A percentile compares a stretch with the other conserved stretches of the same genome.
These are phyloP conservation scores for Mycena vitilis DNA, from an alignment of 768 basidiomycete species.

Conservation along the genomic window DNA sequence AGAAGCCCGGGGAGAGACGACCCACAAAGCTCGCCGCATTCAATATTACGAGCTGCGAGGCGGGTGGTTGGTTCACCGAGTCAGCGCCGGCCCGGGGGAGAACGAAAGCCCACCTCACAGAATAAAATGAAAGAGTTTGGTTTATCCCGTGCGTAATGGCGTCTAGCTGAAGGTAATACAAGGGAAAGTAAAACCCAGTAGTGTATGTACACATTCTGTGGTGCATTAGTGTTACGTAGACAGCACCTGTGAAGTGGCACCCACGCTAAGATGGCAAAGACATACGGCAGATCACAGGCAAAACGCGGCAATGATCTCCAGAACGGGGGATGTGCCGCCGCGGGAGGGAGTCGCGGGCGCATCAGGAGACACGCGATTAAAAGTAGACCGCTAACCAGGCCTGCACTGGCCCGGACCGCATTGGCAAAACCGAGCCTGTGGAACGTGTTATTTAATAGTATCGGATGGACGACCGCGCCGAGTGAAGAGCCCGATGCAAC, in stretches of 20 bases:
- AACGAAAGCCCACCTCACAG: neutral
- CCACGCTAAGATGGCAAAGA: neutral
- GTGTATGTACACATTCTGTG: neutral
- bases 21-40: neutral
- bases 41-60: neutral
- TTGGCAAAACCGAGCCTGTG: neutral
- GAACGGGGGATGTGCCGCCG: neutral
- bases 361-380: neutral
- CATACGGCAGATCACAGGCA: neutral
- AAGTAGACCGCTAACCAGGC: neutral
- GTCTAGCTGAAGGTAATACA: neutral
- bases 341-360: neutral
- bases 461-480: neutral
- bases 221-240: neutral
- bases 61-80: too few species aligned
- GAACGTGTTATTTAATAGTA: neutral
- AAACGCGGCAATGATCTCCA: neutral
- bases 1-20: neutral
- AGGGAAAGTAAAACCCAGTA: neutral
- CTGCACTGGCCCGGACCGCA: neutral
- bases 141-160: neutral
- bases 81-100: too few species aligned
- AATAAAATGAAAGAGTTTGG: neutral
- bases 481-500: neutral
- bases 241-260: neutral